A percentile compares a stretch with the other conserved stretches of the same genome.
These are phyloP conservation scores for Nakataea oryzae DNA, from an alignment of 2,329 filamentous ascomycete genomes.

Conservation along the genomic window DNA sequence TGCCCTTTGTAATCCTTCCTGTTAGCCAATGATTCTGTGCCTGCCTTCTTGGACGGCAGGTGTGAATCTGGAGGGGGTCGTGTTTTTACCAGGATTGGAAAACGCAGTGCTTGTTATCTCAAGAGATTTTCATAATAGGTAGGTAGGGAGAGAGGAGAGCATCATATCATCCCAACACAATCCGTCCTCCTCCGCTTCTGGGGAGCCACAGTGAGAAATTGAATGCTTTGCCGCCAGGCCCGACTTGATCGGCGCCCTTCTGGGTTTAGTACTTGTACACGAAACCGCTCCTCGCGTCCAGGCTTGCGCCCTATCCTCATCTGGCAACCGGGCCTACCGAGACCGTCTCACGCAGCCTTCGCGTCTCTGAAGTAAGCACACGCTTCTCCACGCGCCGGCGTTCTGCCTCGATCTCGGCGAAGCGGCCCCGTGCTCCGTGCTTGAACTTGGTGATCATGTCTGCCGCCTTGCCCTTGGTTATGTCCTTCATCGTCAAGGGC, in stretches of 20 bases:
- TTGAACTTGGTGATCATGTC: slow-evolving; percentile 93
- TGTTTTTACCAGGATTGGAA: neutral
- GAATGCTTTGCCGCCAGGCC: no score
- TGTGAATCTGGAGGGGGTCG: neutral
- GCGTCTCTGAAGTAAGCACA: slow-evolving; percentile 12
- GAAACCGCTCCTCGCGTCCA: neutral
- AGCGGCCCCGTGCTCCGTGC: slow-evolving; percentile 65
- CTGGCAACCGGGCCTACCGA: slow-evolving; percentile 39
- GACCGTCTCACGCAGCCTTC: slow-evolving; percentile 38
- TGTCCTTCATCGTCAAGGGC: slow-evolving; percentile 38
- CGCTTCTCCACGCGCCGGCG: slow-evolving; percentile 37
- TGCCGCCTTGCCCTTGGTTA: slow-evolving; percentile 71
- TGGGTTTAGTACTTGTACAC: neutral
- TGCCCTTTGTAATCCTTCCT: neutral
- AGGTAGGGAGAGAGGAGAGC: neutral
- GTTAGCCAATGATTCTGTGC: neutral
- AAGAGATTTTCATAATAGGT: neutral
- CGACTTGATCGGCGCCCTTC: neutral
- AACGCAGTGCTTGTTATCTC: neutral
- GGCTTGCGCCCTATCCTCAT: neutral
- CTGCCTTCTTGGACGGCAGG: neutral
- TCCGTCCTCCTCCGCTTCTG: neutral
- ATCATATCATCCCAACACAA: neutral
- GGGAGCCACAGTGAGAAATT: no score
- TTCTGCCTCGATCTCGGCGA: slow-evolving; percentile 37